Evolutionary conservation across 345 rosid genomes (phyloP).

Genomic region (Lepidium sativum): DNA sequence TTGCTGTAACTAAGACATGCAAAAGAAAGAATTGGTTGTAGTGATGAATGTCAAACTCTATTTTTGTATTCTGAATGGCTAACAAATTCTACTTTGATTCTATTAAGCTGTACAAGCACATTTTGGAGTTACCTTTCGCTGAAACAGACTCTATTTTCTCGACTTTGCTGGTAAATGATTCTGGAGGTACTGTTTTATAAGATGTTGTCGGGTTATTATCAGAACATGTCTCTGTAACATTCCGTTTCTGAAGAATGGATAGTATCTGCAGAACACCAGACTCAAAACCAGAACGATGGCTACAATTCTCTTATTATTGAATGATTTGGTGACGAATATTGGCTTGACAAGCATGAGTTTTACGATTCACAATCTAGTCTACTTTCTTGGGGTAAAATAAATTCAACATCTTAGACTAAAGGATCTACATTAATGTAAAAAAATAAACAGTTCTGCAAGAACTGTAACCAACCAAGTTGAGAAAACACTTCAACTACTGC

Average conservation of each 20-base stretch:
- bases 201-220: slow-evolving; percentile 11
- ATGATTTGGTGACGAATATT: too few relatives aligned
- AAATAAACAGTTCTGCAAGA: too few relatives aligned
- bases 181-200: slow-evolving; percentile 22
- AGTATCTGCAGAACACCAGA: slow-evolving; percentile 34
- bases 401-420: too few relatives aligned
- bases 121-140: slow-evolving; percentile 11
- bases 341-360: too few relatives aligned
- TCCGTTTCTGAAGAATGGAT: slow-evolving; percentile 54
- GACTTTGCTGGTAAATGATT: slow-evolving; percentile 13
- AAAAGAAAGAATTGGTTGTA: background rate
- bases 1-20: background rate
- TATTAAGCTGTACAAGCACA: background rate
- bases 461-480: too few relatives aligned
- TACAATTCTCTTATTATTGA: too few relatives aligned
- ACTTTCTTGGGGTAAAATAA: too few relatives aligned
- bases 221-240: slow-evolving; percentile 17
- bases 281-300: background rate
- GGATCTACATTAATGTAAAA: too few relatives aligned
- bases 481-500: too few relatives aligned
- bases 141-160: slow-evolving; percentile 19
- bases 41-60: background rate
- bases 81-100: background rate
- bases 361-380: too few relatives aligned
- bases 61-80: background rate